Conservation (phyloP, 2,329 filamentous ascomycete genomes). For the Talaromyces rugulosus region DNA sequence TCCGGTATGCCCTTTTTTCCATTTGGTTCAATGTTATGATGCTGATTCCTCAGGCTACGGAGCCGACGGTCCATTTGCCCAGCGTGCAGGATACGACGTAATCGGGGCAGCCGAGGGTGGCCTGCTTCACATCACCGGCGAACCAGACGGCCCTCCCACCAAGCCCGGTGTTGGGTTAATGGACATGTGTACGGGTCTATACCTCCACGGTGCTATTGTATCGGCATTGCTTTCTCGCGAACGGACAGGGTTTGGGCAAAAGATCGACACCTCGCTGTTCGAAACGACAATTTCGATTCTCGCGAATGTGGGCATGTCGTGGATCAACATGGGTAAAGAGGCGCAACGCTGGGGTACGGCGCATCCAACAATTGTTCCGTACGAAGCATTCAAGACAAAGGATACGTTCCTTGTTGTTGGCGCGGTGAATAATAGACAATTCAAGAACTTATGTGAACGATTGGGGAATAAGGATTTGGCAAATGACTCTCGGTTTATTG, state of each 20-base stretch:
- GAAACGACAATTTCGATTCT: conserved; percentile 27
- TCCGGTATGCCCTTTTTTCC: conserved; percentile 21
- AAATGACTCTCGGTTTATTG: conserved; percentile 54
- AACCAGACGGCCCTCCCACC: conserved; percentile 37
- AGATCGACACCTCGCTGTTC: conserved; percentile 44
- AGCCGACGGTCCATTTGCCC: conserved; percentile 37
- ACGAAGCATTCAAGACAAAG: conserved; percentile 58
- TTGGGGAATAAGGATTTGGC: conserved; percentile 58
- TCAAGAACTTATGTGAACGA: conserved; percentile 59
- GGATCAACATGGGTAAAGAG: conserved; percentile 27
- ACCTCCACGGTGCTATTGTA: conserved; percentile 43
- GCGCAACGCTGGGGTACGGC: conserved; percentile 43
- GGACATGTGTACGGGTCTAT: conserved; percentile 45
- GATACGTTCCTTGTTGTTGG: conserved; percentile 69
- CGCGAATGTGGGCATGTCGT: conserved; percentile 5
- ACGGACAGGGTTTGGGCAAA: conserved; percentile 38
- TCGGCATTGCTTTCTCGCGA: conserved; percentile 38
- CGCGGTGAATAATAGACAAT: conserved; percentile 68
- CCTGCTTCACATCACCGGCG: conserved; percentile 43
- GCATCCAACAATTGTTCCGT: conserved; percentile 47
- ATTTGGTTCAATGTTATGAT: neutral
- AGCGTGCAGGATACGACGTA: conserved; percentile 43
- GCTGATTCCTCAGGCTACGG: conserved; percentile 29
- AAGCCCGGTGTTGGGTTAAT: conserved; percentile 41
- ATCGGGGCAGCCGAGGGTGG: conserved; percentile 44